Base-by-base conservation (phyloP, 257 asterid species). In the Solanum bukasovii region DNA sequence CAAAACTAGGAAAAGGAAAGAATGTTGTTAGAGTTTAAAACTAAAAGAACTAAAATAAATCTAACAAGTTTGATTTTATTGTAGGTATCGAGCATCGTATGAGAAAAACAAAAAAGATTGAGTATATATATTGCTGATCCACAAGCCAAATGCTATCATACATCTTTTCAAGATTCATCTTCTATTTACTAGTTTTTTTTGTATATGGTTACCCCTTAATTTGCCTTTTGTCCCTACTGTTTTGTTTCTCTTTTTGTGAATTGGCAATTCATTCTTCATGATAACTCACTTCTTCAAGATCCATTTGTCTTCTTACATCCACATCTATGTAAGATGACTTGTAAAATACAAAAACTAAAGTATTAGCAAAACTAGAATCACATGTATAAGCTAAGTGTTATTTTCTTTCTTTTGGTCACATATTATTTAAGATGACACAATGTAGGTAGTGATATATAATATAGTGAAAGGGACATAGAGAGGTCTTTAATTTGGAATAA, bases 221-320 rank as follows among this genome's bases (percentile, higher is more conserved):
- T 79, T 73, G 40, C 81, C 86, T 37, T 71, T 21, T 89, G 92
- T 63, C 90, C 92, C 92, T 82, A 85, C 91, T 85, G 20, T 34
- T 81, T 87, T 81, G 25, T 35, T 29, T 35, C 85, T 46, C 82
- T 74, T 90, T 42, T 75, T 37, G 52, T 87, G 90, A 75, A 85
- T 79, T 72, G 90, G 85, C 91, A 46, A 61, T 87, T 87, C 88
- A 37, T 68, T 29, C 83, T 70, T 37, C 63, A 20, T n/a, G 79
- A 52, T 77, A 82, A 21, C 84, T 82, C 79, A 49, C 87, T 68
- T 42, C 84, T 79, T 61, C 27, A 63, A 84, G 34, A 27, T 84
- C 61, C 61, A 63, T 86, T 29, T 52, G 71, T 86, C 83, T 86
- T 86, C 56, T 52, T 85, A 70, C 74, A 84, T 68, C 79, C 68